Base-by-base conservation (phyloP, 1,139 yeast species). In the Yamadazyma spencermartinsiae region DNA sequence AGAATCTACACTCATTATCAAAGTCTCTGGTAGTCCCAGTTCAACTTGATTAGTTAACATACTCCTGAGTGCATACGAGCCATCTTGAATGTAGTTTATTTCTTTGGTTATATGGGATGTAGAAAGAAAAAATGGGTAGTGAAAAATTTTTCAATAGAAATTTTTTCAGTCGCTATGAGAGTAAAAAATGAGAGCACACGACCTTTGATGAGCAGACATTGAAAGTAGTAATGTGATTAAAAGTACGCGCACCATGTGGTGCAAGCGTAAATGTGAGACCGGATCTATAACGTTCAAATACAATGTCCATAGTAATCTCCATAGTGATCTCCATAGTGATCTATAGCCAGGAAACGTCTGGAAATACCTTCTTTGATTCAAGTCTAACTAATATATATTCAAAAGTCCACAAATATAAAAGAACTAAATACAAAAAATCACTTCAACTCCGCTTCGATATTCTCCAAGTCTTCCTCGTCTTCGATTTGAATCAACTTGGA, bases 61-160 rank as follows among this genome's bases (percentile, higher is more conserved):
- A 80, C 86, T 69, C 79, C 65, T 72, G 85, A 79, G 76, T 81
- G 87, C 80, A 80, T 76, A 78, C 87, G 85, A 81, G 83, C 87
- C 86, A 81, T 81, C 65, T 72, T 77, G 75, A 68, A 65, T 65
- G 72, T 72, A 23, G 61, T 54, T 56, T 55, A 44, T 52, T 51
- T 41, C 39, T 43, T 40, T 40, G 36, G 34, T 35, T 41, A 35
- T 40, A 42, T 4, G 16, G 20, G 11, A 30, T 43, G 44, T 46
- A 37, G 31, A 44, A 43, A 41, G 41, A 37, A 36, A 28, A 41
- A 19, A 12, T 23, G 21, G 9, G 9, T 19, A 19, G 11, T 8
- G 9, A 36, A 40, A 34, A 31, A 29, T 32, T 33, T 35, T 36
- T 39, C 40, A 34, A 18, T 40, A 40, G 42, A 51, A 51, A 58